A percentile compares a stretch with the other conserved stretches of the same genome.
These are phyloP conservation scores for Penicillium bovifimosum DNA, from an alignment of 495 filamentous ascomycete species.

Conservation along the genomic window DNA sequence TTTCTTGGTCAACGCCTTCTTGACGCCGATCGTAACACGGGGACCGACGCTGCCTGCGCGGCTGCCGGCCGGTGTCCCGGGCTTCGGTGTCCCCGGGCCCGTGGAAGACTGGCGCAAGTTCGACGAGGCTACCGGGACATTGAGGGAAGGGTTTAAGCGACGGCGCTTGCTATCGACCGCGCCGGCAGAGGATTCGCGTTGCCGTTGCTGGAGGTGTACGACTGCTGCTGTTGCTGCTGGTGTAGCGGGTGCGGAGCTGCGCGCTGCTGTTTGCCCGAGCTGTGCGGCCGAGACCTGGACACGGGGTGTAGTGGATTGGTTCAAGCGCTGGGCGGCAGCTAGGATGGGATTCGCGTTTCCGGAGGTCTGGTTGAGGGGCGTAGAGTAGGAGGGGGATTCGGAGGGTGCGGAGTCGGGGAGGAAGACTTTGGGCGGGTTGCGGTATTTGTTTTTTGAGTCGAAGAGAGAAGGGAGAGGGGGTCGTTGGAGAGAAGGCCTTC, in stretches of 20 bases:
- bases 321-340: constrained; percentile 43
- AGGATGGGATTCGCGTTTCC: constrained; percentile 39
- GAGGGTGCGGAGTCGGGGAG: constrained; percentile 41
- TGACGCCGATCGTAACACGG: constrained; percentile 36
- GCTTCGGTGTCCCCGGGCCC: constrained; percentile 83
- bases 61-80: constrained; percentile 54
- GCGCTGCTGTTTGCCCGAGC: constrained; percentile 25
- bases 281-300: constrained; percentile 16
- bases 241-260: constrained; percentile 59
- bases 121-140: constrained; percentile 66
- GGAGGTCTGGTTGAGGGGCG: constrained; percentile 39
- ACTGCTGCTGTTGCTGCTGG: constrained; percentile 55
- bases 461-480: constrained; percentile 76
- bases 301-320: constrained; percentile 34
- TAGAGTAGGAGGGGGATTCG: constrained; percentile 34
- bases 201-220: constrained; percentile 53
- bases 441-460: constrained; percentile 52
- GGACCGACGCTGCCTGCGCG: constrained; percentile 72
- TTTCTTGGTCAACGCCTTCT: constrained; percentile 57
- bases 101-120: constrained; percentile 75
- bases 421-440: constrained; percentile 50
- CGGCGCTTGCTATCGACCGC: constrained; percentile 69
- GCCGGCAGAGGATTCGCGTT: constrained; percentile 74
- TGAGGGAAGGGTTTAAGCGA: constrained; percentile 59
- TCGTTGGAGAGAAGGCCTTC: constrained; percentile 74